Evolutionary conservation across 106 monocot species (phyloP), one percentile per base, ranked within the genome.

Genomic region (Allium cepa): DNA sequence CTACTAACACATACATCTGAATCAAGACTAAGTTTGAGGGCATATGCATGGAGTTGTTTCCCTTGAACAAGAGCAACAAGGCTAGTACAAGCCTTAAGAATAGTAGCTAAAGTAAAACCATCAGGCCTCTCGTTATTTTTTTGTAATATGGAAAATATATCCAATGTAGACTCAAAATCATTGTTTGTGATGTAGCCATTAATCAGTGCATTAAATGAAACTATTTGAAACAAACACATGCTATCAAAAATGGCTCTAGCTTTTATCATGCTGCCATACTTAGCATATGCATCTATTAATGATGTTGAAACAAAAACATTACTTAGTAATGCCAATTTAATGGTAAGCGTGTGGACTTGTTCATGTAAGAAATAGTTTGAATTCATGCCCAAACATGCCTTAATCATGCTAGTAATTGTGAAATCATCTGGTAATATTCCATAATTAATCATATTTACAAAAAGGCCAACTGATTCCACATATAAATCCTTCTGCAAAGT

Each of bases 251-350:
- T 73, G 17, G 49, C 26, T 36, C 78, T 57, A 28, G 91, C 91
- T 71, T 78, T 81, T 10, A 53, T 17, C 72, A 87, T 52, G 28
- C 50, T 74, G 13, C 80, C 77, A 46, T 76, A 79, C 57, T 82
- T 87, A 11, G 79, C 70, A 78, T 91, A 91, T 50, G 60, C 78
- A 80, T 82, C 75, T 59, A 91, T 75, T n/a, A 91, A 67, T 26
- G 83, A 71, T 46, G 91, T 87, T 48, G 77, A 65, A 3, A 87
- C 77, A 69, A 82, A 91, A n/a, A 48, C 59, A 69, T 91, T 83
- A n/a, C 7, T 36, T 60, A 57, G 27, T 47, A 82, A 47, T 27
- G 77, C 81, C 28, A 53, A 16, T 65, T 87, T 91, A 46, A 81
- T 63, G 53, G 79, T 75, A 53, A 28, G 46, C 50, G 51, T 17